Evolutionary conservation across 2,329 filamentous ascomycete genomes (phyloP).

Genomic region (Fusarium coicis): DNA sequence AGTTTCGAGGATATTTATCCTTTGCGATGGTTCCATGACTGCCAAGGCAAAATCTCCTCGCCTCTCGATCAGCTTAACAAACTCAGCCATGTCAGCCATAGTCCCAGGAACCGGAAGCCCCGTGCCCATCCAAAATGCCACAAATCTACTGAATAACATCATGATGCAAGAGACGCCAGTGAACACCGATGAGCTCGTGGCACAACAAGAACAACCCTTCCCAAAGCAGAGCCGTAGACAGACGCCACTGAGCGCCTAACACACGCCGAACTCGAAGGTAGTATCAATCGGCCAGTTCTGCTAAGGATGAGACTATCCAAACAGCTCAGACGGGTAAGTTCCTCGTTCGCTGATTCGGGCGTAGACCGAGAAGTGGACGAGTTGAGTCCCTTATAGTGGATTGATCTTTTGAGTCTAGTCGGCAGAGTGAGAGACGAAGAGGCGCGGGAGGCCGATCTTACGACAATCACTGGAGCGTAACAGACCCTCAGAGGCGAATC

Average conservation of each 20-base stretch:
- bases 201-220: slow-evolving; percentile 4
- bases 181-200: background rate
- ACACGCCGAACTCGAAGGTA: background rate
- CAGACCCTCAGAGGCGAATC: slow-evolving; percentile 9
- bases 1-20: slow-evolving; percentile 39
- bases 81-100: slow-evolving; percentile 1
- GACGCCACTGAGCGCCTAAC: slow-evolving; percentile 31
- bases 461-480: slow-evolving; percentile 1
- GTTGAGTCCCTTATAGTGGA: background rate
- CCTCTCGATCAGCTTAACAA: slow-evolving; percentile 4
- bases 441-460: background rate
- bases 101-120: slow-evolving; percentile 28
- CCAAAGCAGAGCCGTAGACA: slow-evolving; percentile 23
- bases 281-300: background rate
- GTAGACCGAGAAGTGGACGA: background rate
- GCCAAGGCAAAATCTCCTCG: background rate
- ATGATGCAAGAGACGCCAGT: slow-evolving; percentile 7
- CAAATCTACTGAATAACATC: background rate
- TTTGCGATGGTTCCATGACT: background rate
- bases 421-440: background rate
- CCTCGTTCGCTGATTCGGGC: background rate
- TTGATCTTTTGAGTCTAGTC: background rate
- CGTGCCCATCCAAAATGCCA: slow-evolving; percentile 29
- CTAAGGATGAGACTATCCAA: slow-evolving; percentile 8
- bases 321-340: background rate